Evolutionary conservation across 495 filamentous ascomycete genomes (phyloP).

Genomic region (Talaromyces proteolyticus): DNA sequence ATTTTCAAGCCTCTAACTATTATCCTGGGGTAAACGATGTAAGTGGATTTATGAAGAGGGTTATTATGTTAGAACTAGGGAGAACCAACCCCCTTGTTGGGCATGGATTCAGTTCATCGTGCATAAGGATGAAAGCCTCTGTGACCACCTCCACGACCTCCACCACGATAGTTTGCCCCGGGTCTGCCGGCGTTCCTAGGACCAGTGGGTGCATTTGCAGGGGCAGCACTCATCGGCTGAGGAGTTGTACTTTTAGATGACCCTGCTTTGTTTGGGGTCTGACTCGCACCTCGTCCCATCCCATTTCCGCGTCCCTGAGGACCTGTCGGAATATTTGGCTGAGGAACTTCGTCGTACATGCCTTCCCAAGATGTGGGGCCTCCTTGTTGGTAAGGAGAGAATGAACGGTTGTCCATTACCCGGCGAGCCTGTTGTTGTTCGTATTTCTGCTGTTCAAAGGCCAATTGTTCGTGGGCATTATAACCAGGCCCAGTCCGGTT

Average conservation of each 20-base stretch:
- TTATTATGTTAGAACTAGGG: background rate
- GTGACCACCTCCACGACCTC: constrained; percentile 67
- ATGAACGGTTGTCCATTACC: constrained; percentile 36
- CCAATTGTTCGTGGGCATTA: constrained; percentile 70
- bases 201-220: constrained; percentile 90
- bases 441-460: constrained; percentile 86
- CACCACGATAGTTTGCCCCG: constrained; percentile 90
- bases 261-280: constrained; percentile 16
- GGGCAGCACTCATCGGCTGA: constrained; percentile 65
- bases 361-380: constrained; percentile 89
- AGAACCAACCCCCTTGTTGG: too few relatives aligned
- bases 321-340: constrained; percentile 60
- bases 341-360: constrained; percentile 98
- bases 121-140: constrained; percentile 81
- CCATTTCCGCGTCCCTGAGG: constrained; percentile 45
- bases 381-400: constrained; percentile 46
- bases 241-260: constrained; percentile 32
- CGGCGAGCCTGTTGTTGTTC: constrained; percentile 61
- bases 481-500: constrained; percentile 47
- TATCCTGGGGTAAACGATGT: too few relatives aligned
- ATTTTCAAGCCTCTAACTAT: too few relatives aligned
- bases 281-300: constrained; percentile 44
- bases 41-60: background rate
- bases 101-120: too few relatives aligned
- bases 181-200: constrained; percentile 94